Conservation (phyloP, 78 protist species). For the Tieghemostelium lacteum region DNA sequence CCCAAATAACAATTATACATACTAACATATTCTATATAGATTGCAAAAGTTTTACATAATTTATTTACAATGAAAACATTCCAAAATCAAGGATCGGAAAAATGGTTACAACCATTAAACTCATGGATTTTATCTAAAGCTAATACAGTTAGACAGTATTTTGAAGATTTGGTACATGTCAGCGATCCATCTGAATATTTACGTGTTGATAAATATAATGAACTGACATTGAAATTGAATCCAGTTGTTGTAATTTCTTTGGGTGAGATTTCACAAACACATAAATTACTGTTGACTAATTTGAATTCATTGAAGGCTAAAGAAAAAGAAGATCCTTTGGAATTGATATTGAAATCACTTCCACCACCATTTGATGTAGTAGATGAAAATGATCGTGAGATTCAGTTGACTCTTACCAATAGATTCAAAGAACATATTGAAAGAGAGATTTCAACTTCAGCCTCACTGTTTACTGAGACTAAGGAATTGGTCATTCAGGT, state of each 20-base stretch:
- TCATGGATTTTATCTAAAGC: constrained; percentile 57
- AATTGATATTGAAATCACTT: constrained; percentile 59
- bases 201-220: constrained; percentile 80
- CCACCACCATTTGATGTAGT: constrained; percentile 45
- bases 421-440: constrained; percentile 67
- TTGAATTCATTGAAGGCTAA: constrained; percentile 28
- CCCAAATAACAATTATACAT: background rate
- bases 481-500: constrained; percentile 63
- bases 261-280: constrained; percentile 75
- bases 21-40: constrained; percentile 7
- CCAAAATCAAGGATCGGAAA: constrained; percentile 78
- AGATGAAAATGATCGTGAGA: constrained; percentile 77
- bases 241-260: constrained; percentile 76
- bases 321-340: constrained; percentile 81
- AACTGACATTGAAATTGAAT: constrained; percentile 66
- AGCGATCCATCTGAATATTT: constrained; percentile 76
- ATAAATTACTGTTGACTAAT: constrained; percentile 30
- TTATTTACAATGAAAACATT: constrained; percentile 75
- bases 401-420: constrained; percentile 73
- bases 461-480: constrained; percentile 63
- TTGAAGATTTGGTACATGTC: constrained; percentile 77
- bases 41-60: constrained; percentile 77
- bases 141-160: constrained; percentile 55
- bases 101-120: constrained; percentile 79
- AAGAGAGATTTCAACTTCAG: constrained; percentile 54